phyloP scores from a whole-genome alignment of 169 alveolate species.

The Neospora caninum region DNA sequence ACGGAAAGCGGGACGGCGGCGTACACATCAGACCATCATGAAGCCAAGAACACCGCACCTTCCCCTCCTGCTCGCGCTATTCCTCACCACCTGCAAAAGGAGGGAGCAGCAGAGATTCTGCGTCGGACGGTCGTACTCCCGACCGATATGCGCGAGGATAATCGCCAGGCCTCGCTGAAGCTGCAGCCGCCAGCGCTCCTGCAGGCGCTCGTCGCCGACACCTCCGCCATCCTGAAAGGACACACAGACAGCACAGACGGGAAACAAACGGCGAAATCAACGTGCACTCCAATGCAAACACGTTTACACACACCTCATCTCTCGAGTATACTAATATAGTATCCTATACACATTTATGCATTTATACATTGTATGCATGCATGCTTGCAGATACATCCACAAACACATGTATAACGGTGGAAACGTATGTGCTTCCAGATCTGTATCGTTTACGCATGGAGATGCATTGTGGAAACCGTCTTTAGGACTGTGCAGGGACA shows the following conservation, averaged over 20 bases:
- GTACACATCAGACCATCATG: no score
- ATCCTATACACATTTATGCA: not conserved
- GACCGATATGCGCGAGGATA: not conserved
- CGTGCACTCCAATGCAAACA: not conserved
- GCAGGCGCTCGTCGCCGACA: not conserved
- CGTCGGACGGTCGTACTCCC: constrained; percentile 17
- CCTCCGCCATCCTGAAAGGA: not conserved
- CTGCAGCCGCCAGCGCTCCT: constrained; percentile 35
- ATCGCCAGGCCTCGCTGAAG: constrained; percentile 37
- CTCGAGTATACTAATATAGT: not conserved
- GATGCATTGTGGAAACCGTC: no score
- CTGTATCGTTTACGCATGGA: no score
- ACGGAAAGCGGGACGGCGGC: no score
- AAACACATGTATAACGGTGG: no score
- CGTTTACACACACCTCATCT: not conserved
- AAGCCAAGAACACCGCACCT: no score
- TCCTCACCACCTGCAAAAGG: constrained; percentile 1
- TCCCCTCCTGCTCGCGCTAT: not conserved
- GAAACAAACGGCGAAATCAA: not conserved
- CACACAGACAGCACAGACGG: not conserved
- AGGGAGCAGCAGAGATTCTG: constrained; percentile 17
- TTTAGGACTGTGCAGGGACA: no score
- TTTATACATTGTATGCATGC: no score
- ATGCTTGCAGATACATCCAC: no score
- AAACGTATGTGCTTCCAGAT: no score